Conservation (phyloP, 176 grass and related monocot species). For the Dendrocalamus sinicus region DNA sequence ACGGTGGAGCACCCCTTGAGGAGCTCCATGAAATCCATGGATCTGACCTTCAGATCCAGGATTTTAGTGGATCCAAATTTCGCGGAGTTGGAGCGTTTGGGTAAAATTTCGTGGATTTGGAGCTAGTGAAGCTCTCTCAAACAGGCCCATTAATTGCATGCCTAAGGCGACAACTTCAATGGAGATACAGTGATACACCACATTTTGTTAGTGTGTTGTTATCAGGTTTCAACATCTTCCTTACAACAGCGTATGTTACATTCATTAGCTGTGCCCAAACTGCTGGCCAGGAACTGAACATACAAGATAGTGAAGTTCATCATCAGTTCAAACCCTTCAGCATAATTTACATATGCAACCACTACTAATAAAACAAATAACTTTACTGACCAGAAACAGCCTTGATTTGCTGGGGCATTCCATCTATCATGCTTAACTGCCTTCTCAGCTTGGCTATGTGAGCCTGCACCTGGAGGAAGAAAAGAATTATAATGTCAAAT, state of each 20-base stretch:
- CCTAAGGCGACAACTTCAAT: constrained; percentile 17
- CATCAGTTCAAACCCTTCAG: constrained; percentile 14
- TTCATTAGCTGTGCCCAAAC: constrained; percentile 51
- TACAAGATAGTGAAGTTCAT: constrained; percentile 23
- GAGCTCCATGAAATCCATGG: too few species aligned
- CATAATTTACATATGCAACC: neutral
- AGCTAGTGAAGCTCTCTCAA: too few species aligned
- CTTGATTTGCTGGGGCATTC: constrained; percentile 72
- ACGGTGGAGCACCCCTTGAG: too few species aligned
- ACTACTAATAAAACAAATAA: neutral
- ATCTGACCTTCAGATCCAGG: too few species aligned
- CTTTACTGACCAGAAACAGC: constrained; percentile 69
- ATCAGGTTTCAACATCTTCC: constrained; percentile 40
- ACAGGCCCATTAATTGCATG: neutral
- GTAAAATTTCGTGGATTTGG: too few species aligned
- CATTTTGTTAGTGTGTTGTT: constrained; percentile 33
- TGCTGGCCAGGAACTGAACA: constrained; percentile 56
- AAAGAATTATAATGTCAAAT: constrained; percentile 25
- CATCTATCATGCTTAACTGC: constrained; percentile 89
- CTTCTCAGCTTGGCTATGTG: constrained; percentile 94
- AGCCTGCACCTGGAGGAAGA: constrained; percentile 70
- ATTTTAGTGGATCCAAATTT: too few species aligned
- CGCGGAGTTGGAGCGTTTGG: too few species aligned
- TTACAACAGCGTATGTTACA: constrained; percentile 19
- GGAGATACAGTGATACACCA: constrained; percentile 18